Evolutionary conservation across 306 rosid species (phyloP).

Genomic region (Phaseolus lunatus): DNA sequence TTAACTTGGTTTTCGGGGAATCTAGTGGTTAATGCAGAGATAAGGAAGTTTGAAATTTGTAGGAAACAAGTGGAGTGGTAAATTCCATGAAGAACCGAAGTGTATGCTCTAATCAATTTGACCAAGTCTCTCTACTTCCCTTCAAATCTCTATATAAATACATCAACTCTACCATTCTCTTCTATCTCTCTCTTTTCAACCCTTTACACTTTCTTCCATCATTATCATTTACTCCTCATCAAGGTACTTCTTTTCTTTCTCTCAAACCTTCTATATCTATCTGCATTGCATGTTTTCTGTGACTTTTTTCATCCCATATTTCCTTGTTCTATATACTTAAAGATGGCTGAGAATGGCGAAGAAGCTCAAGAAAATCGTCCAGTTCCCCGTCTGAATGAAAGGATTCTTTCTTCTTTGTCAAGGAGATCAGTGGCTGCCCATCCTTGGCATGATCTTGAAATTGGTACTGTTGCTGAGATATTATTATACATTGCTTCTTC

Average conservation of each 20-base stretch:
- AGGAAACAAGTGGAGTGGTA: slow-evolving; percentile 43
- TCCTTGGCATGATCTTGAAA: slow-evolving; percentile 99
- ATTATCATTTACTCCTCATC: not conserved
- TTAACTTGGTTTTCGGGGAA: not conserved
- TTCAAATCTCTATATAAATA: slow-evolving; percentile 28
- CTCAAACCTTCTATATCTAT: not conserved
- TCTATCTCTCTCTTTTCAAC: slow-evolving; percentile 22
- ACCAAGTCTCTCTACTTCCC: slow-evolving; percentile 46
- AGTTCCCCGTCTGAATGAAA: slow-evolving; percentile 79
- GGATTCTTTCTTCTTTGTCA: slow-evolving; percentile 93
- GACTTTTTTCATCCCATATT: not conserved
- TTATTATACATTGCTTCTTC: not conserved
- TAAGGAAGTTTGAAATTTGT: slow-evolving; percentile 22
- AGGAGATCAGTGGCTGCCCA: slow-evolving; percentile 95
- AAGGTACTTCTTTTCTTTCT: slow-evolving; percentile 42
- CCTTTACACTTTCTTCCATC: slow-evolving; percentile 6
- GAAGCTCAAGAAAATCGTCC: slow-evolving; percentile 47
- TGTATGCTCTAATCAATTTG: slow-evolving; percentile 40
- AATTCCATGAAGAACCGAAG: slow-evolving; percentile 38
- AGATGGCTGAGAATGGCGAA: slow-evolving; percentile 58
- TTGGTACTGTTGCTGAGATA: slow-evolving; percentile 55
- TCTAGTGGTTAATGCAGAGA: not conserved
- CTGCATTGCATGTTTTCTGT: not conserved
- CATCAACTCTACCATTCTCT: slow-evolving; percentile 1
- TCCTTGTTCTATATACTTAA: slow-evolving; percentile 9